A percentile compares a stretch with the other conserved stretches of the same genome.
These are phyloP conservation scores for Fusarium sp. DNA, from an alignment of 2,329 filamentous ascomycete species.

Conservation along the genomic window DNA sequence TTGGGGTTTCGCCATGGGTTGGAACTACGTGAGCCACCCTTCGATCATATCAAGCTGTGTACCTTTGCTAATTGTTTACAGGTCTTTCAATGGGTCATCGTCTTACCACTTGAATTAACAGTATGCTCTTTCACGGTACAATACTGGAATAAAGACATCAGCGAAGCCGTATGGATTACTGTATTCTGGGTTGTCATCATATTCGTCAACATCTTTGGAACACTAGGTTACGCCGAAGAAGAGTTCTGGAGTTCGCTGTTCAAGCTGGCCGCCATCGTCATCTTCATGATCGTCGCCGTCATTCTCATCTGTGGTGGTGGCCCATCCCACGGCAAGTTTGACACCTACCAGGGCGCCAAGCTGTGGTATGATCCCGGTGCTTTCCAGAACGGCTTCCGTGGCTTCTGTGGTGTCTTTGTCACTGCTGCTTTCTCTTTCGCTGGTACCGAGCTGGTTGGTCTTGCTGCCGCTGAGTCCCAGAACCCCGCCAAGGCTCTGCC, in stretches of 20 bases:
- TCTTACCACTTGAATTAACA: slow-evolving; percentile 63
- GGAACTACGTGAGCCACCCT: slow-evolving; percentile 47
- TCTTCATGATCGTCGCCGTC: slow-evolving; percentile 72
- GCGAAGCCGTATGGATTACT: slow-evolving; percentile 64
- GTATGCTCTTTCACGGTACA: slow-evolving; percentile 63
- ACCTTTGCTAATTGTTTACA: slow-evolving; percentile 6
- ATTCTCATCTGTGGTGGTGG: slow-evolving; percentile 70
- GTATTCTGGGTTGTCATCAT: slow-evolving; percentile 64
- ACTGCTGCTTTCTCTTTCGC: slow-evolving; percentile 77
- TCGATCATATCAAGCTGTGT: not conserved
- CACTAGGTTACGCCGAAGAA: slow-evolving; percentile 65
- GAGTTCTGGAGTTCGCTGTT: slow-evolving; percentile 68
- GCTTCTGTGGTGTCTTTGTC: slow-evolving; percentile 76
- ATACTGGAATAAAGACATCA: slow-evolving; percentile 63
- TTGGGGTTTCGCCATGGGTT: slow-evolving; percentile 68
- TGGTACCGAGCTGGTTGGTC: slow-evolving; percentile 76
- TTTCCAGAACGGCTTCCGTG: slow-evolving; percentile 78
- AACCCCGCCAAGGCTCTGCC: slow-evolving; percentile 80
- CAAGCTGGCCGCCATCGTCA: slow-evolving; percentile 67
- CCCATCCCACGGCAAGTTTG: slow-evolving; percentile 57
- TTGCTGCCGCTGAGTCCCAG: slow-evolving; percentile 75
- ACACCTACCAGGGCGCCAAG: slow-evolving; percentile 57
- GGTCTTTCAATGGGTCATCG: slow-evolving; percentile 63
- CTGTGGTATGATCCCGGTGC: slow-evolving; percentile 54
- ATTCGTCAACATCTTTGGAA: slow-evolving; percentile 67